These are phyloP conservation scores for Rugonectria rugulosa DNA, from an alignment of 2,329 filamentous ascomycete genomes.

Conservation along the genomic window DNA sequence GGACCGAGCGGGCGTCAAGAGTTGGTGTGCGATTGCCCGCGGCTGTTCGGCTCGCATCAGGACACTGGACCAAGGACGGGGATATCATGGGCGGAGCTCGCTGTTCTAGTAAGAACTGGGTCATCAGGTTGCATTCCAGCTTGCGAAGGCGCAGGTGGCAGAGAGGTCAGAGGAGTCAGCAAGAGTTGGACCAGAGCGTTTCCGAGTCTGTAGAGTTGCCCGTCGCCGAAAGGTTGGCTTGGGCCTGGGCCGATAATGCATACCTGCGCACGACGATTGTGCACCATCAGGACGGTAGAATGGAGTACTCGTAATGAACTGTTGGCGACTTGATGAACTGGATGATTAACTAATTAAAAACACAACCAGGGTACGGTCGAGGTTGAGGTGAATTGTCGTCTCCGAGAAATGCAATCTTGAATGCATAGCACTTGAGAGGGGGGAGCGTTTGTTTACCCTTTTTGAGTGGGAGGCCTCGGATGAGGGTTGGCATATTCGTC, in stretches of 20 bases:
- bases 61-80: constrained; percentile 1
- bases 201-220: no score
- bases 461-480: constrained; percentile 37
- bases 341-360: no score
- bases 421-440: neutral
- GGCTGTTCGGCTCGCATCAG: constrained; percentile 15
- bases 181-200: neutral
- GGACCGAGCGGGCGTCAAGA: neutral
- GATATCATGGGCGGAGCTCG: neutral
- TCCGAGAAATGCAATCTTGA: neutral
- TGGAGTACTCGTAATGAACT: neutral
- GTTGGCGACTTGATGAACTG: neutral
- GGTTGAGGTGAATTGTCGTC: neutral
- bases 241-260: neutral
- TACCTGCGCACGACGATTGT: neutral
- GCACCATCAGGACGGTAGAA: neutral
- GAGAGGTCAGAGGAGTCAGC: constrained; percentile 8
- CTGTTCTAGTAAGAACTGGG: neutral
- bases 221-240: constrained; percentile 4
- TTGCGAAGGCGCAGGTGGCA: constrained; percentile 6
- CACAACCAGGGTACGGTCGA: neutral
- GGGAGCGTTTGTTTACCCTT: constrained; percentile 23
- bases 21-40: neutral
- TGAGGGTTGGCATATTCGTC: constrained; percentile 29
- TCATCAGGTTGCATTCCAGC: constrained; percentile 19